Conservation (phyloP, 805 yeast genomes). For the Candida gorgasii region DNA sequence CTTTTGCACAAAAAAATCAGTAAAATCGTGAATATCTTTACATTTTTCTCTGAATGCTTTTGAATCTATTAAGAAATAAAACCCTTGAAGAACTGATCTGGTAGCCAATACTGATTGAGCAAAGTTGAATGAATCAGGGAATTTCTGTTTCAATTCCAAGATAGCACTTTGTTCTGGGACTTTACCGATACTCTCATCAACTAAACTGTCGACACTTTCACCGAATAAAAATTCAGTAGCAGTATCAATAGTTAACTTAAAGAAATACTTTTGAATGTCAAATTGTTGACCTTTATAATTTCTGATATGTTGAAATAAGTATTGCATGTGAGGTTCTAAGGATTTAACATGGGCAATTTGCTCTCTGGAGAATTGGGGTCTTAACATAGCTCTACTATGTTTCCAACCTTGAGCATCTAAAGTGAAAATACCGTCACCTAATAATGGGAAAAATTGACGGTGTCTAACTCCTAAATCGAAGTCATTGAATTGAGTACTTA, state of each 20-base stretch:
- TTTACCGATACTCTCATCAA: slow-evolving; percentile 22
- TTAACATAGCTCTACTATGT: slow-evolving; percentile 42
- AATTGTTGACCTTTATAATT: slow-evolving; percentile 26
- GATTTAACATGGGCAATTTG: slow-evolving; percentile 41
- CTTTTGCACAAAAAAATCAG: slow-evolving; percentile 30
- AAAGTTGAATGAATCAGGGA: slow-evolving; percentile 35
- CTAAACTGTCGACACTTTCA: slow-evolving; percentile 35
- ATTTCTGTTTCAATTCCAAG: slow-evolving; percentile 33
- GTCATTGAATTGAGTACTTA: slow-evolving; percentile 44
- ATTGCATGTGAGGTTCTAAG: slow-evolving; percentile 43
- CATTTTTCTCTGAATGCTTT: slow-evolving; percentile 23
- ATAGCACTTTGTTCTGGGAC: slow-evolving; percentile 17
- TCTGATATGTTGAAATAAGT: slow-evolving; percentile 31
- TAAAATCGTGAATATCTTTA: slow-evolving; percentile 28
- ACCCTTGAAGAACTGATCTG: slow-evolving; percentile 24
- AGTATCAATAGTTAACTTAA: slow-evolving; percentile 40
- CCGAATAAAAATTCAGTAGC: slow-evolving; percentile 46
- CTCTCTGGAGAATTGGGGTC: slow-evolving; percentile 47
- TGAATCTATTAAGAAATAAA: slow-evolving; percentile 27
- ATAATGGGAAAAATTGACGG: slow-evolving; percentile 34
- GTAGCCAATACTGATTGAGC: slow-evolving; percentile 33
- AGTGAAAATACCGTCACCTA: slow-evolving; percentile 47
- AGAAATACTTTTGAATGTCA: slow-evolving; percentile 41
- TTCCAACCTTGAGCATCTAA: slow-evolving; percentile 46
- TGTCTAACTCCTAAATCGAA: slow-evolving; percentile 42